Conservation (phyloP, 495 filamentous ascomycete genomes). For the Xylaria bambusicola region DNA sequence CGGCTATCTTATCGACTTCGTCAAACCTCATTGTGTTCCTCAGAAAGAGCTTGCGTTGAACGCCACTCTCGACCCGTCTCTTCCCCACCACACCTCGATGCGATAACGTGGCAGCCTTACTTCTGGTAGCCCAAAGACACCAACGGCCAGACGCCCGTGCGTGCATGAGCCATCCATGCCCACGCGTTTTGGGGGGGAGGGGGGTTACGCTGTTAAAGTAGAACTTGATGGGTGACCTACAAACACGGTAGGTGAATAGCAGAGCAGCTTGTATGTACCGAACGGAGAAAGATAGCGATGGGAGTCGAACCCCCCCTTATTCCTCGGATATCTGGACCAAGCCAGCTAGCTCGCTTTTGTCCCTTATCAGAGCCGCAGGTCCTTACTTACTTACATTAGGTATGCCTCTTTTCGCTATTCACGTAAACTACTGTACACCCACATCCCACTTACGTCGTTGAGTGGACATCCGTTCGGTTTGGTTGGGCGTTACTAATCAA, state of each 20-base stretch:
- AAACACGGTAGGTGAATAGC: background rate
- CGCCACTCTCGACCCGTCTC: background rate
- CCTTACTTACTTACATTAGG: background rate
- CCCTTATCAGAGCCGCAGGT: conserved; percentile 13
- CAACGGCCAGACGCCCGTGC: background rate
- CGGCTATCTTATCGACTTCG: conserved; percentile 20
- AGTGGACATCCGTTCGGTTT: background rate
- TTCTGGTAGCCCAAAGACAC: background rate
- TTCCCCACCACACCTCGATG: conserved; percentile 10
- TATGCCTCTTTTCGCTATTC: background rate
- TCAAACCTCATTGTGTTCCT: background rate
- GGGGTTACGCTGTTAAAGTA: background rate
- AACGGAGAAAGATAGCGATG: conserved; percentile 2
- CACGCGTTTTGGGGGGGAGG: conserved; percentile 8
- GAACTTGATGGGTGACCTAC: background rate
- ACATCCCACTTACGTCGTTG: background rate
- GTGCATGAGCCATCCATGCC: conserved; percentile 12
- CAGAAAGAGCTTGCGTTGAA: background rate
- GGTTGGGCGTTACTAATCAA: background rate
- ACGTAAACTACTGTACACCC: background rate
- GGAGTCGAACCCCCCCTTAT: too few species aligned
- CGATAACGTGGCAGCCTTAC: conserved; percentile 19
- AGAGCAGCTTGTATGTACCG: background rate
- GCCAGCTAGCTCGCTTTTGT: background rate
- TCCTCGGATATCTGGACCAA: background rate